Evolutionary conservation across 495 filamentous ascomycete species (phyloP).

Genomic region (Sphaerosporella brunnea): DNA sequence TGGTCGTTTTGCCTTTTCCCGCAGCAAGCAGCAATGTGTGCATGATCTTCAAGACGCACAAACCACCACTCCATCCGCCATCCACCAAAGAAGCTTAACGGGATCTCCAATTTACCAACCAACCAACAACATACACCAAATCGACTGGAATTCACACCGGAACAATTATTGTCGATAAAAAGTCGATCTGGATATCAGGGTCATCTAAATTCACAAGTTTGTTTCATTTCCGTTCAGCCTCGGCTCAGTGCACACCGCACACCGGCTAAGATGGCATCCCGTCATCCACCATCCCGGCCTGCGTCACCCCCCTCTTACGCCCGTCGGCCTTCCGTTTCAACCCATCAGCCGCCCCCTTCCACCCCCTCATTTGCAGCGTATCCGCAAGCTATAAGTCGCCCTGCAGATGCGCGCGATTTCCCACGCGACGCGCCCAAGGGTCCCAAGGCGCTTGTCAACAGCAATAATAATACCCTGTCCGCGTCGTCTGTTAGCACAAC

Average conservation of each 20-base stretch:
- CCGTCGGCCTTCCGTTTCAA: slow-evolving; percentile 24
- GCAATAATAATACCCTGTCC: slow-evolving; percentile 9
- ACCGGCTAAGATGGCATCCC: slow-evolving; percentile 6
- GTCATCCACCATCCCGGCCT: slow-evolving; percentile 8
- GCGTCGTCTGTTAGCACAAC: slow-evolving; percentile 9
- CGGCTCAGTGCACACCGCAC: slow-evolving; percentile 4
- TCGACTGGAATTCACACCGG: too few relatives aligned
- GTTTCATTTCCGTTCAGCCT: slow-evolving; percentile 1
- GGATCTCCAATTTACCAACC: slow-evolving; percentile 1
- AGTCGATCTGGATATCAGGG: not conserved
- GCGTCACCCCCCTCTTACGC: slow-evolving; percentile 11
- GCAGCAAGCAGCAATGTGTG: not conserved
- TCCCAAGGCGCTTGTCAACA: slow-evolving; percentile 17
- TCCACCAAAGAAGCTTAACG: slow-evolving; percentile 5
- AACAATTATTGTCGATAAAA: too few relatives aligned
- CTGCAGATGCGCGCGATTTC: slow-evolving; percentile 6
- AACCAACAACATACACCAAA: slow-evolving; percentile 4
- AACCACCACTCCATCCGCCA: too few relatives aligned
- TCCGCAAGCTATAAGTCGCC: slow-evolving; percentile 3
- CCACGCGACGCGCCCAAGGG: slow-evolving; percentile 24
- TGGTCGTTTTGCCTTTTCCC: not conserved
- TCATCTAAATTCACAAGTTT: not conserved
- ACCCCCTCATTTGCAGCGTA: slow-evolving; percentile 21
- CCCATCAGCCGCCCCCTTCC: slow-evolving; percentile 24
- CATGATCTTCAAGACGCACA: slow-evolving; percentile 8